phyloP scores from a whole-genome alignment of 2,329 filamentous ascomycete genomes.

The Clarireedia monteithiana region DNA sequence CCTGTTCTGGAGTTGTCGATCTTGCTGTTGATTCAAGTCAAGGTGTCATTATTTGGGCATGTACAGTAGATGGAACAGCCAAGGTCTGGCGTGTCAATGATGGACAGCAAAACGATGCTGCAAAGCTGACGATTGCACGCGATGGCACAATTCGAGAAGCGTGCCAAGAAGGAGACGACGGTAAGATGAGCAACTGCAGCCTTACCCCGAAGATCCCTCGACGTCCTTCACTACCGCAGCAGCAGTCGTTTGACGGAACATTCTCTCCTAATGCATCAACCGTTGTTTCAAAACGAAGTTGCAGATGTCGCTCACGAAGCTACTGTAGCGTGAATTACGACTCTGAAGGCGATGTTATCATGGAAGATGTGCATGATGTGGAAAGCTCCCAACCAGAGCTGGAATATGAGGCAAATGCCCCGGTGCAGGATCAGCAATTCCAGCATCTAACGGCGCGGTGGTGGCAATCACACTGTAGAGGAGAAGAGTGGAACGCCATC shows the following conservation, averaged over 20 bases:
- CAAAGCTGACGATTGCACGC: constrained; percentile 17
- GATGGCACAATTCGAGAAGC: constrained; percentile 26
- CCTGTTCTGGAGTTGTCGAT: constrained; percentile 39
- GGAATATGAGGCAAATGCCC: neutral
- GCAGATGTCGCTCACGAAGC: neutral
- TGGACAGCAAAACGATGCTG: constrained; percentile 11
- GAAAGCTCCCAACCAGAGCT: constrained; percentile 4
- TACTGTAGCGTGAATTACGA: constrained; percentile 13
- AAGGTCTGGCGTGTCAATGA: constrained; percentile 39
- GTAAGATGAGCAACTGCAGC: constrained; percentile 8
- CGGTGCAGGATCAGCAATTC: constrained; percentile 1
- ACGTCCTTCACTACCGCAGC: neutral
- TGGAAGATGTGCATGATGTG: constrained; percentile 17
- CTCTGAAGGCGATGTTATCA: constrained; percentile 20
- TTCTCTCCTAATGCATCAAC: neutral
- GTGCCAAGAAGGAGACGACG: constrained; percentile 13
- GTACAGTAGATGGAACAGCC: constrained; percentile 37
- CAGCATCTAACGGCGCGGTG: constrained; percentile 8
- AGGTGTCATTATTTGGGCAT: constrained; percentile 44
- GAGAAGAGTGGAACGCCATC: neutral
- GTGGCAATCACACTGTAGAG: neutral
- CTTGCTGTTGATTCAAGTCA: constrained; percentile 39
- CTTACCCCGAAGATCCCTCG: neutral
- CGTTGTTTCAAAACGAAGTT: neutral
- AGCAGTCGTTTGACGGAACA: constrained; percentile 21